These are phyloP conservation scores for Ulota crispa DNA, from an alignment of 225 moss, liverwort and hornwort species.

Conservation along the genomic window DNA sequence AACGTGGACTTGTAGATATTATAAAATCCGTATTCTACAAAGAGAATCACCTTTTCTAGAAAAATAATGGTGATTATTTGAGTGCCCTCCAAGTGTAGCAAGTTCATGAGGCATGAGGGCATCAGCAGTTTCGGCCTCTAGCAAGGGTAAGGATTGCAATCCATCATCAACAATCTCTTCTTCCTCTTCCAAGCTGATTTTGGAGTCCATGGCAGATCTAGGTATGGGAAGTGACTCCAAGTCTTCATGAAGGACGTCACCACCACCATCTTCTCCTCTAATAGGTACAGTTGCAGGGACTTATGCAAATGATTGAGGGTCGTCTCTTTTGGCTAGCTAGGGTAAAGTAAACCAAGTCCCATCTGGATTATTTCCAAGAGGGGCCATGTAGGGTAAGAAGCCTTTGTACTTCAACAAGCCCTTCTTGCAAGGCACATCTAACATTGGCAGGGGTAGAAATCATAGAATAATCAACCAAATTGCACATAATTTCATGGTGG, in stretches of 20 bases:
- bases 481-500: fast-evolving
- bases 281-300: not conserved
- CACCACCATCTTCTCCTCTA: not conserved
- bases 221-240: not conserved
- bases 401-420: too few relatives aligned
- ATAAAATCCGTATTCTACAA: not conserved
- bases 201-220: not conserved
- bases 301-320: too few relatives aligned
- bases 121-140: not conserved
- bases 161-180: not conserved
- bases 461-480: not conserved
- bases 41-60: not conserved
- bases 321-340: not conserved
- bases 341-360: not conserved
- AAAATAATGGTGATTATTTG: not conserved
- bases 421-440: not conserved
- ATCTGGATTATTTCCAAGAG: not conserved
- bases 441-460: not conserved
- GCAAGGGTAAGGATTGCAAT: not conserved
- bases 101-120: not conserved
- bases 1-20: not conserved
- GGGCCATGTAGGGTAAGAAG: not conserved
- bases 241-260: not conserved
- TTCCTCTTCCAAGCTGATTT: not conserved
- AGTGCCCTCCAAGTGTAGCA: not conserved